Evolutionary conservation across 2,329 filamentous ascomycete species (phyloP).

Genomic region (Huntiella bhutanensis): DNA sequence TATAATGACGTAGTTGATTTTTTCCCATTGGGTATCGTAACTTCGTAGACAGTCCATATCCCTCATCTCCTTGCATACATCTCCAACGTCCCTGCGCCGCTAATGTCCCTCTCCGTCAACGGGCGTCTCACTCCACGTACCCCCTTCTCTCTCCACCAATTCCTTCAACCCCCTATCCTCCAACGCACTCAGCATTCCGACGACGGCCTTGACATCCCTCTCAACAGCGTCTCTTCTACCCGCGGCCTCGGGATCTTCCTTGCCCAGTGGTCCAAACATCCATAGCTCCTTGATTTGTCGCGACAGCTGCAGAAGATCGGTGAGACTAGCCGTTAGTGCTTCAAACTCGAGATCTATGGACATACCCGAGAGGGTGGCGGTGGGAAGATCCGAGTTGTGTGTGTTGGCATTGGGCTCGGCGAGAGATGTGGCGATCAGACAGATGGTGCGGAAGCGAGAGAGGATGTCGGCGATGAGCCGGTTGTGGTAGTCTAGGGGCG

Average conservation of each 20-base stretch:
- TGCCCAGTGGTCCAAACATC: constrained; percentile 25
- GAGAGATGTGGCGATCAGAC: constrained; percentile 22
- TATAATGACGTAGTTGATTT: background rate
- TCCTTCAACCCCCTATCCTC: constrained; percentile 17
- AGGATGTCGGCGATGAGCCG: constrained; percentile 27
- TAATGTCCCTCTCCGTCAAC: constrained; percentile 9
- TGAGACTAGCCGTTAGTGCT: constrained; percentile 24
- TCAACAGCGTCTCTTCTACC: constrained; percentile 16
- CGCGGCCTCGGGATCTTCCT: constrained; percentile 20
- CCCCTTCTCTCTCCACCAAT: constrained; percentile 20
- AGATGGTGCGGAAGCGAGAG: constrained; percentile 24
- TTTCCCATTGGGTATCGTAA: background rate
- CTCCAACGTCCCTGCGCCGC: background rate
- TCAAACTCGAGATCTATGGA: constrained; percentile 28
- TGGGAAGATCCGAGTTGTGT: constrained; percentile 23
- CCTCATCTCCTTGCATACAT: background rate
- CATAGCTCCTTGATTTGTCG: constrained; percentile 28
- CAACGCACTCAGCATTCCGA: constrained; percentile 14
- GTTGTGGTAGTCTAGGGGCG: constrained; percentile 24
- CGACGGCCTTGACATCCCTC: constrained; percentile 16
- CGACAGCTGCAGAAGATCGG: constrained; percentile 25
- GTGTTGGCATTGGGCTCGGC: constrained; percentile 20
- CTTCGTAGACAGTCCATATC: too few species aligned
- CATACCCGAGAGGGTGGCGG: constrained; percentile 24
- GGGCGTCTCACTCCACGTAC: constrained; percentile 19